phyloP scores from a whole-genome alignment of 2,329 filamentous ascomycete species.

The Neofusicoccum sp. region DNA sequence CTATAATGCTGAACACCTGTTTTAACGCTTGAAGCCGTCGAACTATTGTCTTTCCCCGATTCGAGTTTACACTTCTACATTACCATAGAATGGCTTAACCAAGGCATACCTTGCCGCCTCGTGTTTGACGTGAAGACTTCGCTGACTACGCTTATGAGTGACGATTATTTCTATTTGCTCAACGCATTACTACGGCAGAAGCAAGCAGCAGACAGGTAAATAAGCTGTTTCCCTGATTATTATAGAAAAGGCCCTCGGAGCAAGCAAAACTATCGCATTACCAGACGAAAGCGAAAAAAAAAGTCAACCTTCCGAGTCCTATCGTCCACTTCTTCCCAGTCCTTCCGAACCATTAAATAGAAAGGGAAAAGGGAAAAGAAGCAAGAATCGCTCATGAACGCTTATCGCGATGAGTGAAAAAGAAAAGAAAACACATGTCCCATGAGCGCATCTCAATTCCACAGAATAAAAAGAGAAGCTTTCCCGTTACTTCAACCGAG shows the following conservation, averaged over 20 bases:
- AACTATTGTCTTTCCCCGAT: no score
- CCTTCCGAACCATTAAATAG: neutral
- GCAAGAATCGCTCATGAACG: neutral
- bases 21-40: no score
- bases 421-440: neutral
- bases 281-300: neutral
- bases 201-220: neutral
- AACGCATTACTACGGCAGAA: neutral
- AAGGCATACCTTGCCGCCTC: no score
- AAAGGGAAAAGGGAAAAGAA: neutral
- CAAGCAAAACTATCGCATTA: neutral
- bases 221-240: slow-evolving; percentile 1
- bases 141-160: no score
- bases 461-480: slow-evolving; percentile 1
- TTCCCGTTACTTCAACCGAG: slow-evolving; percentile 7
- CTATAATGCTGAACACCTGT: no score
- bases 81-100: no score
- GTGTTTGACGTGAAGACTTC: no score
- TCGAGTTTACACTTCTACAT: no score
- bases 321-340: neutral
- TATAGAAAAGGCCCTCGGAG: slow-evolving; percentile 2
- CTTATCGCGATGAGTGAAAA: neutral
- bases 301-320: neutral
- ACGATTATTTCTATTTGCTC: neutral
- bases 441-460: neutral